Base-by-base conservation (phyloP, 2,329 filamentous ascomycete genomes). In the Epichloe glyceriae region DNA sequence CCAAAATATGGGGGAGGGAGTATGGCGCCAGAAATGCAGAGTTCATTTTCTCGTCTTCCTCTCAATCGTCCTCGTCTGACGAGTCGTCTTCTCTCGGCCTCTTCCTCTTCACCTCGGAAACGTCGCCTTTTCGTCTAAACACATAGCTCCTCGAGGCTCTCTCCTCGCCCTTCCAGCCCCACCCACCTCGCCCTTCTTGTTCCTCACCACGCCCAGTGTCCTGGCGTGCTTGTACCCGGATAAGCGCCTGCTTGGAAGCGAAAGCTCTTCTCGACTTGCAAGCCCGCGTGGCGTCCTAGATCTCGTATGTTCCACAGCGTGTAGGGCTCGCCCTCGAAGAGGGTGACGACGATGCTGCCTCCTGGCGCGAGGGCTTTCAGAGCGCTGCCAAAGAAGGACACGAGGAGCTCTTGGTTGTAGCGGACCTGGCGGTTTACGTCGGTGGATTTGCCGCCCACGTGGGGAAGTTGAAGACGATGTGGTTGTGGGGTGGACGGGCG, bases 351-450 rank as follows among this genome's bases (percentile, higher is more conserved):
- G 50, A 96, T 82, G 58, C 78, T 64, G 37, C 82, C 82, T 5
- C 74, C 72, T 0, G 70, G 69, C 4, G 61, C 61, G 33, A 69
- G 61, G 35, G 60, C 60, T 42, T 56, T 49, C 20, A 74, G 65
- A 1, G 77, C 74, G 50, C 72, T 68, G 53, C 66, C 64, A 69
- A 88, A 88, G 69, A 87, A 87, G 42, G 73, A 71, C 14, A 86
- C 82, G 37, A 88, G 74, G 47, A 88, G 73, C 61, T 85, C 81
- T 68, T 95, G 90, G 70, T 98, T 97, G 65, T 87, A 81, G 51
- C 93, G 82, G 14, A 96, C 89, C 69, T 98, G 93, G 37, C 93
- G 78, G 71, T 96, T 96, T 51, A 96, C 85, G 70, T 97, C 90
- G 58, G 85, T 97, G 56, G 81, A 86, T 61, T 94, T 83, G 44